Evolutionary conservation across 2,329 filamentous ascomycete genomes (phyloP).

Genomic region (Pyricularia pennisetigena): DNA sequence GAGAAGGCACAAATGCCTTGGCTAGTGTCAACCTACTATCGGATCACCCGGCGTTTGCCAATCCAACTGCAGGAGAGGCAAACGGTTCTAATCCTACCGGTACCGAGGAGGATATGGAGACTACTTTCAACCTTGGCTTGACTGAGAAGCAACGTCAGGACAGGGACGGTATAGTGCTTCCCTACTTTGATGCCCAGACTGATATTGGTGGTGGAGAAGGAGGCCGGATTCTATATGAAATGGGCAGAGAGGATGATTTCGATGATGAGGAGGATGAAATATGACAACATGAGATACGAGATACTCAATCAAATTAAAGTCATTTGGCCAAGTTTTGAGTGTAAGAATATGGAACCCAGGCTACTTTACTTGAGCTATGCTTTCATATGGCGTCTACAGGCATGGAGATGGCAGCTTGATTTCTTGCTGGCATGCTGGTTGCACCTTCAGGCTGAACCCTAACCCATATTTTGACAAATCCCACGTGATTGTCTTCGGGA

Average conservation of each 20-base stretch:
- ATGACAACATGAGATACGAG: conserved; percentile 22
- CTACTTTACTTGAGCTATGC: too few relatives aligned
- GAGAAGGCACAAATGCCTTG: conserved; percentile 3
- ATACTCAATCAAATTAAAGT: background rate
- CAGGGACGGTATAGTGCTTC: conserved; percentile 80
- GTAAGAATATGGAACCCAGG: background rate
- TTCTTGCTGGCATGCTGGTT: too few relatives aligned
- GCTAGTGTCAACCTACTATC: conserved; percentile 51
- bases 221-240: conserved; percentile 90
- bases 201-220: conserved; percentile 71
- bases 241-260: conserved; percentile 94
- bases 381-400: too few relatives aligned
- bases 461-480: background rate
- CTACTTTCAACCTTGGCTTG: conserved; percentile 77
- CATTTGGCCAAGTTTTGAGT: background rate
- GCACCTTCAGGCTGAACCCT: background rate
- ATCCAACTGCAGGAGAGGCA: conserved; percentile 23
- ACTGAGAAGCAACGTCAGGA: conserved; percentile 87
- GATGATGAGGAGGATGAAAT: conserved; percentile 65
- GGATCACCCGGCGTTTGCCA: conserved; percentile 63
- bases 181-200: conserved; percentile 94
- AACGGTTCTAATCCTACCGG: conserved; percentile 20
- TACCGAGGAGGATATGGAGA: conserved; percentile 48
- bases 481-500: background rate
- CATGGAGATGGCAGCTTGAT: too few relatives aligned